Evolutionary conservation across 2,329 filamentous ascomycete species (phyloP).

Genomic region (Hymenoscyphus salicellus): DNA sequence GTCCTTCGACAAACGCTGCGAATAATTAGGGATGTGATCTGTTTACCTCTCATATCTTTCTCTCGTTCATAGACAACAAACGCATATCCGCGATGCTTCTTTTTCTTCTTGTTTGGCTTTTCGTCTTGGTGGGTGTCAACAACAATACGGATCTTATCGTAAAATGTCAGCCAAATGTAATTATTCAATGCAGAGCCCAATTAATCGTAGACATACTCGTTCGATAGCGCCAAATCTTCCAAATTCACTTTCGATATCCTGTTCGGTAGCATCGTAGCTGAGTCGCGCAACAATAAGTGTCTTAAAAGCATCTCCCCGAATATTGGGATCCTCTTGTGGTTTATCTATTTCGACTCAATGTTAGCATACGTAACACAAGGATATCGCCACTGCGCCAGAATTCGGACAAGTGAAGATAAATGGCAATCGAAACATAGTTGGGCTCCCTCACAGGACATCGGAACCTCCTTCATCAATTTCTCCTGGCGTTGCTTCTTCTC

Average conservation of each 20-base stretch:
- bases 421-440: conserved; percentile 29
- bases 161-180: conserved; percentile 19
- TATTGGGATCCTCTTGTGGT: conserved; percentile 79
- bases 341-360: conserved; percentile 57
- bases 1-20: conserved; percentile 30
- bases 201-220: conserved; percentile 56
- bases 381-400: conserved; percentile 18
- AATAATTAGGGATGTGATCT: conserved; percentile 43
- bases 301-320: conserved; percentile 90
- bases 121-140: conserved; percentile 68
- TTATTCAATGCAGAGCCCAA: not conserved
- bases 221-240: conserved; percentile 91
- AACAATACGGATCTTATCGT: conserved; percentile 75
- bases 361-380: conserved; percentile 24
- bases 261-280: conserved; percentile 82
- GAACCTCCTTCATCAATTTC: conserved; percentile 40
- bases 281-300: conserved; percentile 90
- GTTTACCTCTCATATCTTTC: conserved; percentile 98
- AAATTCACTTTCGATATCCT: conserved; percentile 91
- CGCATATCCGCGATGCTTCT: conserved; percentile 84
- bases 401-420: conserved; percentile 28
- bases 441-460: conserved; percentile 33
- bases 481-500: conserved; percentile 73
- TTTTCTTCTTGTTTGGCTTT: conserved; percentile 73
- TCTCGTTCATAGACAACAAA: conserved; percentile 97